Percentiles rank a stretch among this genome's conserved stretches.
Conservation (phyloP, 2,329 filamentous ascomycete genomes). For the Neonectria punicea region DNA sequence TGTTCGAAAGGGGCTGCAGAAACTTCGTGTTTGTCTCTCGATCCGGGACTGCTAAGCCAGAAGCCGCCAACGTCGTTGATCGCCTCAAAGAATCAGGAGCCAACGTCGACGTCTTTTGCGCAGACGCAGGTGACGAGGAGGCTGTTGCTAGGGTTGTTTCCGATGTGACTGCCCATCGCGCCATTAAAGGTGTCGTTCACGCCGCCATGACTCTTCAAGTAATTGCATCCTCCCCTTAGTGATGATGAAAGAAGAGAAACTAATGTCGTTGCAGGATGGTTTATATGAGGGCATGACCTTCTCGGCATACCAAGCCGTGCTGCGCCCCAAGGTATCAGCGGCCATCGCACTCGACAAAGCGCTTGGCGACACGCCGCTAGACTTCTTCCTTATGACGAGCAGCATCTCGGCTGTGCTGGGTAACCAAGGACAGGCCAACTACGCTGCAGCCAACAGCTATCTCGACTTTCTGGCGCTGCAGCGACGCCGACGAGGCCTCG, state of each 20-base stretch:
- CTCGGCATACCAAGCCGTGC: no score
- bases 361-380: constrained; percentile 27
- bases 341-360: constrained; percentile 35
- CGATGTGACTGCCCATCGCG: constrained; percentile 13
- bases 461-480: constrained; percentile 39
- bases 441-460: constrained; percentile 48
- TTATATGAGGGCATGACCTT: no score
- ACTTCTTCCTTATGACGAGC: constrained; percentile 50
- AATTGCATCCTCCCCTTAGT: neutral
- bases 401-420: constrained; percentile 45
- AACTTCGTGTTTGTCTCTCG: constrained; percentile 42
- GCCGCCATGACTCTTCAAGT: constrained; percentile 36
- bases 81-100: constrained; percentile 15
- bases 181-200: constrained; percentile 37
- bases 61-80: constrained; percentile 31
- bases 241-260: constrained; percentile 20
- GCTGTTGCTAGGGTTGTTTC: neutral
- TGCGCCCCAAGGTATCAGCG: no score
- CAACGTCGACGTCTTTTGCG: constrained; percentile 3
- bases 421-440: constrained; percentile 50
- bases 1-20: constrained; percentile 35
- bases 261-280: no score
- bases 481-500: constrained; percentile 6
- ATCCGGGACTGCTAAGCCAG: constrained; percentile 34
- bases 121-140: neutral